Evolutionary conservation across 1,284 basidiomycete genomes (phyloP), one percentile per base, ranked within the genome.

Genomic region (Melanopsichium pennsylvanicum): DNA sequence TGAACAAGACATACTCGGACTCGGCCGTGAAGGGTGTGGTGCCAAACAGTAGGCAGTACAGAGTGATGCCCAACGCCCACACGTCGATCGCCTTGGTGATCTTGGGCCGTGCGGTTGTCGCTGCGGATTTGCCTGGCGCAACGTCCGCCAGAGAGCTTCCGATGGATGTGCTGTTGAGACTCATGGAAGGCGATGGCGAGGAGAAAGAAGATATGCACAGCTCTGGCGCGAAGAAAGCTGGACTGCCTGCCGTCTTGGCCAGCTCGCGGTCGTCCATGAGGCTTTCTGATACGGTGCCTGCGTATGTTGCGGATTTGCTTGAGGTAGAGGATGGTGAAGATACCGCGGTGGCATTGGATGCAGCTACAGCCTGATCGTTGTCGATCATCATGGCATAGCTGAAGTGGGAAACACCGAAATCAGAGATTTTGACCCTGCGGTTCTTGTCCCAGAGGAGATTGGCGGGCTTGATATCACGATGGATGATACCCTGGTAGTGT

Each of bases 61-160:
- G 84, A 1, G 96, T 98, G 29, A 97, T 90, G n/a, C 96, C 96
- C 8, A 99, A 86, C 0, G 96, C 94, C 95, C 95, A 99, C n/a
- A 98, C 87, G 77, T 99, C 96, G 79, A 98, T 96, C 5, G 93
- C 90, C 80, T 95, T 93, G 31, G 93, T 95, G 66, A 98, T 45
- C 34, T 55, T 61, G 32, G 61, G 61, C n/a, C 61, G 48, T n/a
- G 40, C 32, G 0, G 49, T 31, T 9, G 29, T 6, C 2, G 37
- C 16, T 5, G 49, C 19, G 11, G 19, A 10, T 15, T 33, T 44
- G 18, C 31, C 54, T 4, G 35, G n/a, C 12, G 44, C 61, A 8
- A 37, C 16, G 11, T 57, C 55, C 2, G 41, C 40, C 10, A 52
- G 16, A 4, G 47, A 52, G 13, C 29, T 32, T 3, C 33, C 39